phyloP scores from a whole-genome alignment of 225 moss, liverwort and hornwort genomes.

The Polytrichum commune region DNA sequence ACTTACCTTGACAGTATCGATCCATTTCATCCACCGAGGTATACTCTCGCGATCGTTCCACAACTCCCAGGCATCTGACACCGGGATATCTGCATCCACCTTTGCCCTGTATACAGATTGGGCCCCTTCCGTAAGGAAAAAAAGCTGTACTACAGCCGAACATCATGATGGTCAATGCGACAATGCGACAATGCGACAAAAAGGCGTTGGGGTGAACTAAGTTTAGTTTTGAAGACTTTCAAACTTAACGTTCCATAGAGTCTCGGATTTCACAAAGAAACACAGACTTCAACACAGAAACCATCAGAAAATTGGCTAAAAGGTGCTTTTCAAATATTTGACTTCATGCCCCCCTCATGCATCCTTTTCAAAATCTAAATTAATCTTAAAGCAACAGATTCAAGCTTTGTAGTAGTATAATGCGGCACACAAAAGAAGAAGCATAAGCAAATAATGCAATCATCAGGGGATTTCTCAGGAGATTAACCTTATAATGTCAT shows the following conservation, averaged over 20 bases:
- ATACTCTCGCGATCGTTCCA: conserved; percentile 53
- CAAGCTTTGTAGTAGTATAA: too few relatives aligned
- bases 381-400: too few relatives aligned
- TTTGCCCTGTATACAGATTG: conserved; percentile 29
- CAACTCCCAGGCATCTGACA: conserved; percentile 43
- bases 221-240: too few relatives aligned
- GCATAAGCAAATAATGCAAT: too few relatives aligned
- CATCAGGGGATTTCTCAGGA: neutral
- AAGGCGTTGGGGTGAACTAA: too few relatives aligned
- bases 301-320: too few relatives aligned
- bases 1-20: conserved; percentile 31
- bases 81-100: conserved; percentile 33
- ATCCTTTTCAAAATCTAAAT: too few relatives aligned
- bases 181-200: neutral
- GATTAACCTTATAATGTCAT: neutral
- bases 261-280: neutral
- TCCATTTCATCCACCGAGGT: conserved; percentile 57
- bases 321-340: too few relatives aligned
- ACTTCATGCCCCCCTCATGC: too few relatives aligned
- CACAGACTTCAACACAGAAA: neutral
- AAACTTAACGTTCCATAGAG: too few relatives aligned
- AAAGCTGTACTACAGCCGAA: neutral
- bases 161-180: neutral
- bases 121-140: neutral
- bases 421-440: too few relatives aligned